Conservation (phyloP, 2,329 filamentous ascomycete genomes). For the Paramyrothecium sp. region DNA sequence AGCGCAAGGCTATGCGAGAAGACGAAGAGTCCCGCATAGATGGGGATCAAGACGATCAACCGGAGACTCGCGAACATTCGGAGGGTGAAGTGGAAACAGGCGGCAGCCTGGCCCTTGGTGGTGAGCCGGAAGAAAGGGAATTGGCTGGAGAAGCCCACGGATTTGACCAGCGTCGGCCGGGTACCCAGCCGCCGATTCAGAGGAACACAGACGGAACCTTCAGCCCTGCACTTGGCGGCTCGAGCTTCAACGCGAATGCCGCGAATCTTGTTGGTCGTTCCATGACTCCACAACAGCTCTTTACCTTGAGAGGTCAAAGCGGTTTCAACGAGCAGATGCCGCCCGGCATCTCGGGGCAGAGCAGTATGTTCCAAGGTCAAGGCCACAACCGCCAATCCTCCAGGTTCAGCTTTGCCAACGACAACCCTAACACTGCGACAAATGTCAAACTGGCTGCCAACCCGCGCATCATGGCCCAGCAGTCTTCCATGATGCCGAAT, state of each 20-base stretch:
- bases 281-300: constrained; percentile 77
- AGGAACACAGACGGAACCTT: constrained; percentile 57
- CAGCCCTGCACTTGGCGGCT: constrained; percentile 45
- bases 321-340: constrained; percentile 61
- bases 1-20: constrained; percentile 74
- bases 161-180: constrained; percentile 60
- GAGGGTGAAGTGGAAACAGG: constrained; percentile 81
- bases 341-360: constrained; percentile 50
- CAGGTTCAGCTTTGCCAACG: constrained; percentile 83
- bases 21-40: constrained; percentile 58
- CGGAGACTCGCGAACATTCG: constrained; percentile 43
- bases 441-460: constrained; percentile 77
- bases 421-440: constrained; percentile 49
- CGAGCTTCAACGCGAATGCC: constrained; percentile 38
- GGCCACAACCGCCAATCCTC: constrained; percentile 82
- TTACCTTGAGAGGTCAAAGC: constrained; percentile 58
- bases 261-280: constrained; percentile 62
- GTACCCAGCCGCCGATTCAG: constrained; percentile 76
- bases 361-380: constrained; percentile 51
- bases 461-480: constrained; percentile 78
- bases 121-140: constrained; percentile 84
- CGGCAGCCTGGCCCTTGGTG: constrained; percentile 82
- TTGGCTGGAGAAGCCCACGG: constrained; percentile 46
- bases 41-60: constrained; percentile 46
- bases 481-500: constrained; percentile 81